Base-by-base conservation (phyloP, 202 grass and related monocot genomes). In the Zizania palustris region DNA sequence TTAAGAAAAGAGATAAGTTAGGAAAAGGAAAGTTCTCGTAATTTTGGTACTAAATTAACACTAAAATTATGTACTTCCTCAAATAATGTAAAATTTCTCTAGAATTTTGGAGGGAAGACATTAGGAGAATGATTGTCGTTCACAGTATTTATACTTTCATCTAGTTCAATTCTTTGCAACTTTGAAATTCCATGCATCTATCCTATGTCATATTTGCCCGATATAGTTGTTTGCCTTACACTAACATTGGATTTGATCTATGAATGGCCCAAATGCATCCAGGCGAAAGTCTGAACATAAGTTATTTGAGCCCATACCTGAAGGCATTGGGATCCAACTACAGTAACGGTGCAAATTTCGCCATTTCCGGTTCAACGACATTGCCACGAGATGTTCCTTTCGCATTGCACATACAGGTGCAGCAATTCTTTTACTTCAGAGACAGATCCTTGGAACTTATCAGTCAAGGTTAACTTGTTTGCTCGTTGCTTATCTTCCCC, bases 291-390 rank as follows among this genome's bases (percentile, higher is more conserved):
- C 85, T 99, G 79, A 88, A 90, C 68, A 93, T 91, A 57, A 84
- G 82, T 43, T 91, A 83, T 77, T 63, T 99, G 85, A 96, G 92
- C 43, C 96, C 96, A 10, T 99, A 93, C 56, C 44, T 99, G 85
- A 90, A 96, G 78, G 82, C 96, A 10, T 3, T 93, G 51, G 96
- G 96, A 54, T 85, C 96, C 16, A 88, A 96, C 79, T 99, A 95
- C 80, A 92, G 85, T 51, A 95, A 87, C 2, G 96, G 96, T 66
- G 96, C 90, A 79, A 99, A 99, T 80, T 99, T 99, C 3, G 96
- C 96, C 22, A 82, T 92, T 42, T 53, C 76, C 14, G 96, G 96
- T 38, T 92, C 96, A 15, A 78, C 13, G 63, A 91, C 92, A 55
- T 58, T 62, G 54, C 96, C 96, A 14, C 67, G 65, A 34, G 84